Base-by-base conservation (phyloP, 768 basidiomycete genomes). In the Suillus hirtellus region DNA sequence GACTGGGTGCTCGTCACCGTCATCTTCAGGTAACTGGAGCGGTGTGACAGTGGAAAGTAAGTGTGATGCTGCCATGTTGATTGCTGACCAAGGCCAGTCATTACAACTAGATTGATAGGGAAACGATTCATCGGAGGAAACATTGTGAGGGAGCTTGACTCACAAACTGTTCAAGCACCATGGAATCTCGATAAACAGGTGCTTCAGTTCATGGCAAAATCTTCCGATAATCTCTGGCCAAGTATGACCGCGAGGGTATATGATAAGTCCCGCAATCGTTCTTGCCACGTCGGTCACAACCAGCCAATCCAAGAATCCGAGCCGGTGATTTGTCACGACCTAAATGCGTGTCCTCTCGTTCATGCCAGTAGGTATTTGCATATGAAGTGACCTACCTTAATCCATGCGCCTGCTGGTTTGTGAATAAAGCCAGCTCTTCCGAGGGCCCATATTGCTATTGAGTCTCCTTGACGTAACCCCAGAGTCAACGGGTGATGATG, bases 391-490 rank as follows among this genome's bases (percentile, higher is more conserved):
- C 55, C 21, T 40, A 40, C 55, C 38, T 56, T 56, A 1, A 56
- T 56, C 55, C 55, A 56, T 27, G 55, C 55, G 15, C 55, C 55
- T 24, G 55, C 24, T 15, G 55, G 55, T 40, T 56, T 56, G 37
- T 56, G 55, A 9, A 56, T 40, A 40, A 40, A 56, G 4, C 55
- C 55, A 7, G 55, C 38, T 9, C 21, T 56, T 38, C 55, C 55
- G 4, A 56, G 55, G 15, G 55, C 55, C 55, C 55, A 56, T 38
- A 56, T n/a, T 37, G 55, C 55, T 56, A 56, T 40, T 15, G 2
- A 40, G 15, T 56, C 55, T 9, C 55, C 55, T 27, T 56, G 55
- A 21, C 55, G 37, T 56, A 56, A 17, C 9, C 21, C 55, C 4
- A 40, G 38, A 27, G 55, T 56, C 55, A 56, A 56, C 10, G 15